Conservation (phyloP, 148 eudicot species). For the Rhododendron griersonianum region DNA sequence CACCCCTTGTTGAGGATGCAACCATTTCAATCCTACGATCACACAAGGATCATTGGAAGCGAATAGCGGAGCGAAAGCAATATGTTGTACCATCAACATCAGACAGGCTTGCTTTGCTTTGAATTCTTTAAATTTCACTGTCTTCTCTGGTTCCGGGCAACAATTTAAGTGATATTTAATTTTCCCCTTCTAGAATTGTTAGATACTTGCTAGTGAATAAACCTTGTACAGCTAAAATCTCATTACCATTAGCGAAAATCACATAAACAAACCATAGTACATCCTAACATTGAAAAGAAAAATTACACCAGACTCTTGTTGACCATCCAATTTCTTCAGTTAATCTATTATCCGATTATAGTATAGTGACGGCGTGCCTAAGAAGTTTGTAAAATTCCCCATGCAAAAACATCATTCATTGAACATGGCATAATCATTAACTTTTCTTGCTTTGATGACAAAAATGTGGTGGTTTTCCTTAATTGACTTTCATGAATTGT, state of each 20-base stretch:
- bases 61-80: background rate
- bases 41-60: background rate
- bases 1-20: background rate
- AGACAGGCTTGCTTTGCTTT: background rate
- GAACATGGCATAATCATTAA: background rate
- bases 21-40: background rate
- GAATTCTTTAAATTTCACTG: background rate
- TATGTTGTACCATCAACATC: background rate
- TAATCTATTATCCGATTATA: background rate
- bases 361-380: background rate
- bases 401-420: background rate
- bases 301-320: background rate
- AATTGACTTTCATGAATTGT: background rate
- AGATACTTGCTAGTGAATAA: background rate
- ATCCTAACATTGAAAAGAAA: background rate
- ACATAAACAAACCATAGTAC: background rate
- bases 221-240: background rate
- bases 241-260: background rate
- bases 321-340: background rate
- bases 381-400: background rate
- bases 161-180: background rate
- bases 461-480: background rate
- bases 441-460: background rate
- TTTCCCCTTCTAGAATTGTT: background rate
- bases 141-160: background rate